These are phyloP conservation scores for Vicia sativa DNA, from an alignment of 306 rosid species.

Conservation along the genomic window DNA sequence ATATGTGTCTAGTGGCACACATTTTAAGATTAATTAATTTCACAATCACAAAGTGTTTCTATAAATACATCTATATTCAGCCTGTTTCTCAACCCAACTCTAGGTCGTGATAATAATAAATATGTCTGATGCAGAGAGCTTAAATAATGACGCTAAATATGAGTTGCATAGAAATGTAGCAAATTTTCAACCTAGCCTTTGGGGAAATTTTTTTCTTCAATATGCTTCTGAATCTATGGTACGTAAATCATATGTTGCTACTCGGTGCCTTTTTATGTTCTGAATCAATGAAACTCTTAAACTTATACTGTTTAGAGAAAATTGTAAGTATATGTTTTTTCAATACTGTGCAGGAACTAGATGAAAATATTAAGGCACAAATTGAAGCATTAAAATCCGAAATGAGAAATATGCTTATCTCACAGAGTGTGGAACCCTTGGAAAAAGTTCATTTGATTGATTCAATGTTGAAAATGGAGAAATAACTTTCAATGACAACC, in stretches of 20 bases:
- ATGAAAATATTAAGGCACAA: not conserved
- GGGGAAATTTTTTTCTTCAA: constrained; percentile 18
- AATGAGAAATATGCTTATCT: constrained; percentile 41
- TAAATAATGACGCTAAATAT: too few species aligned
- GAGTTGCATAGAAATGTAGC: constrained; percentile 8
- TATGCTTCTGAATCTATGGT: constrained; percentile 25
- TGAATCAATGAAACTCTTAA: too few species aligned
- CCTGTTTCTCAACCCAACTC: too few species aligned
- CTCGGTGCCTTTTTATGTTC: too few species aligned
- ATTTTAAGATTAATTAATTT: too few species aligned
- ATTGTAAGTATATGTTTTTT: too few species aligned
- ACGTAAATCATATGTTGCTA: not conserved
- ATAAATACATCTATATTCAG: too few species aligned
- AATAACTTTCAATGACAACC: constrained; percentile 17
- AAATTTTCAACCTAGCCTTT: constrained; percentile 7
- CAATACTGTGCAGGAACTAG: constrained; percentile 28
- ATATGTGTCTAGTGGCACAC: too few species aligned
- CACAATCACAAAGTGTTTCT: too few species aligned
- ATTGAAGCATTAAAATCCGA: constrained; percentile 33
- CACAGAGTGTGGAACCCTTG: not conserved
- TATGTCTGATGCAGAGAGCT: too few species aligned
- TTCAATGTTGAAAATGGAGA: constrained; percentile 5
- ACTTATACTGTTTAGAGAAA: too few species aligned
- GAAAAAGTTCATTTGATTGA: constrained; percentile 40
- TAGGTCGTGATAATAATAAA: too few species aligned